A percentile compares a stretch with the other conserved stretches of the same genome.
phyloP scores from a whole-genome alignment of 2,329 filamentous ascomycete species.

The Aspergillaceae sp. region DNA sequence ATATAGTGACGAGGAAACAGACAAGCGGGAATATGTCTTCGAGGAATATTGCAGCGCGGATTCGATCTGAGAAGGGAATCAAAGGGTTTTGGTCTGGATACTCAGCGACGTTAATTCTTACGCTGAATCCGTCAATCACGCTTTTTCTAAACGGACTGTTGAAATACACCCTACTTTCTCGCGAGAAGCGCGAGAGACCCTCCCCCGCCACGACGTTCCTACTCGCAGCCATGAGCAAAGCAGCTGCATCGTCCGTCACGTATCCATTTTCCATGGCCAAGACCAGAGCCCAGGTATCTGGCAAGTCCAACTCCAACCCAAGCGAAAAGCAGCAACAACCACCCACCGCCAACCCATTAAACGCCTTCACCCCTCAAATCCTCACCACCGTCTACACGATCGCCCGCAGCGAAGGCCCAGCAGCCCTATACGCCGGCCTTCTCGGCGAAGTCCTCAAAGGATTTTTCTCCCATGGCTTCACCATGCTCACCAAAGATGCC shows the following conservation, averaged over 20 bases:
- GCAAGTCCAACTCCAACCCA: not conserved
- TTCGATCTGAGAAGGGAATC: slow-evolving; percentile 61
- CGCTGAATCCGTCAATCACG: slow-evolving; percentile 77
- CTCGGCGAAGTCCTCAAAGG: slow-evolving; percentile 69
- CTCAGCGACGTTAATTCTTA: slow-evolving; percentile 67
- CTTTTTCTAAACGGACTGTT: slow-evolving; percentile 73
- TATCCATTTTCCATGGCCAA: slow-evolving; percentile 87
- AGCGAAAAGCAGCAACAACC: slow-evolving; percentile 10
- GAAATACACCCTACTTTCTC: slow-evolving; percentile 51
- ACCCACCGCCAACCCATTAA: slow-evolving; percentile 4
- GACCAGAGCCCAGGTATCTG: slow-evolving; percentile 58
- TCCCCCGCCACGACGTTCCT: slow-evolving; percentile 52
- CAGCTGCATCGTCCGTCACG: slow-evolving; percentile 63
- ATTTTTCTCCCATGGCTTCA: slow-evolving; percentile 77
- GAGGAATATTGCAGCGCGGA: slow-evolving; percentile 53
- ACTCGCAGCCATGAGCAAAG: slow-evolving; percentile 69
- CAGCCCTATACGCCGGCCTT: slow-evolving; percentile 66
- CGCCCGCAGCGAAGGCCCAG: slow-evolving; percentile 55
- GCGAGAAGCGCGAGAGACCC: slow-evolving; percentile 45
- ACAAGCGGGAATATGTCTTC: slow-evolving; percentile 46
- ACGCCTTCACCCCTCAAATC: slow-evolving; percentile 41
- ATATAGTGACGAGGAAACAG: slow-evolving; percentile 75
- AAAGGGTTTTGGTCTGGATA: slow-evolving; percentile 82
- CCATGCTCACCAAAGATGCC: slow-evolving; percentile 76
- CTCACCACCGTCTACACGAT: slow-evolving; percentile 55